Evolutionary conservation across 2,329 filamentous ascomycete genomes (phyloP).

Genomic region (Pseudopyricularia javanii): DNA sequence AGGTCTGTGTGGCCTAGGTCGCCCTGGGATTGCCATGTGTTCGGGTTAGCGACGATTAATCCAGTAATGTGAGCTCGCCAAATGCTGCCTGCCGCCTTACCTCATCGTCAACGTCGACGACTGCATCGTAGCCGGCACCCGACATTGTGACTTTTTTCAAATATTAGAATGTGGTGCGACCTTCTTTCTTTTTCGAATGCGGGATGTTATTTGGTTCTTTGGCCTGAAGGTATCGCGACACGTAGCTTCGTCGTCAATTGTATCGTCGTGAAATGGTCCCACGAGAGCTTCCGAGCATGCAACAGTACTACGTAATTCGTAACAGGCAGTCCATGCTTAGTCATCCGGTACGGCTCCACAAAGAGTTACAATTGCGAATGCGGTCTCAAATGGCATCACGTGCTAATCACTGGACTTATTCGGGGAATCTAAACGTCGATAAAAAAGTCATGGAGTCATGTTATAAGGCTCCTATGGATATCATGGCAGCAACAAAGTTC

Average conservation of each 20-base stretch:
- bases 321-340: too few relatives aligned
- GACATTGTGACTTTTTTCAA: slow-evolving; percentile 43
- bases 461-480: neutral
- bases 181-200: too few relatives aligned
- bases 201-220: neutral
- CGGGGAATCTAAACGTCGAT: too few relatives aligned
- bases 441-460: neutral
- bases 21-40: slow-evolving; percentile 44
- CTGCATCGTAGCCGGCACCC: slow-evolving; percentile 87
- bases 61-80: neutral
- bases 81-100: slow-evolving; percentile 31
- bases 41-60: neutral
- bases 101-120: slow-evolving; percentile 95
- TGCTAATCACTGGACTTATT: too few relatives aligned
- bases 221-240: too few relatives aligned
- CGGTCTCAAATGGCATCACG: too few relatives aligned
- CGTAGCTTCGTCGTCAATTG: neutral
- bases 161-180: too few relatives aligned
- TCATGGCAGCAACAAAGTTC: neutral
- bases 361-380: too few relatives aligned
- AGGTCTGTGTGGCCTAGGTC: slow-evolving; percentile 97
- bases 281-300: neutral
- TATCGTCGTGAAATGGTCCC: too few relatives aligned
- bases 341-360: too few relatives aligned
- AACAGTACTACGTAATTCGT: too few relatives aligned